Evolutionary conservation across 139 green algal genomes (phyloP).

Genomic region (Auxenochlorella protothecoides): DNA sequence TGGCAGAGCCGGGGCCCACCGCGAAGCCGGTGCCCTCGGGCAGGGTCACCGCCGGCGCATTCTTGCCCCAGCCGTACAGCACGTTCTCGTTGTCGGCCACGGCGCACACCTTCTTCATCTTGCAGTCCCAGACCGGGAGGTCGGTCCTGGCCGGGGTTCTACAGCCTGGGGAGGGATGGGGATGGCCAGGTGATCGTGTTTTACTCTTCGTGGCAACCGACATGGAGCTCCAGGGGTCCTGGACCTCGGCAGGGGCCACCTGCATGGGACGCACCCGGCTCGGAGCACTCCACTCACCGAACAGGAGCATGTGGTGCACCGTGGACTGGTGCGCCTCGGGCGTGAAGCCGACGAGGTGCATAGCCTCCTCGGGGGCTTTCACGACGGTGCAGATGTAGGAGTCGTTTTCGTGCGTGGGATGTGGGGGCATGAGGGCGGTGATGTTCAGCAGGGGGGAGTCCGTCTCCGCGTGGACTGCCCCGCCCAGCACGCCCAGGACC

Average conservation of each 20-base stretch:
- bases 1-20: constrained; percentile 40
- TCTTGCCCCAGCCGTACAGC: constrained; percentile 76
- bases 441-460: too few species aligned
- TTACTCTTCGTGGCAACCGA: background rate
- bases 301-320: constrained; percentile 89
- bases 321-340: constrained; percentile 47
- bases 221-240: too few species aligned
- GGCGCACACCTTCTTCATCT: constrained; percentile 24
- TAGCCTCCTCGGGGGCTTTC: constrained; percentile 32
- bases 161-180: constrained; percentile 34
- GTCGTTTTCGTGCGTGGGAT: constrained; percentile 15
- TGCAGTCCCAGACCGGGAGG: constrained; percentile 46
- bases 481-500: too few species aligned
- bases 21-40: constrained; percentile 58
- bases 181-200: background rate
- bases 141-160: constrained; percentile 13
- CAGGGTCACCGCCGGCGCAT: constrained; percentile 53
- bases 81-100: constrained; percentile 21
- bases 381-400: constrained; percentile 54
- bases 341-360: constrained; percentile 57
- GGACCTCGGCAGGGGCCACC: too few species aligned
- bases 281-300: constrained; percentile 36
- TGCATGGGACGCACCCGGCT: background rate
- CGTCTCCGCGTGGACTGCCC: too few species aligned
- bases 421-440: constrained; percentile 23